phyloP scores from a whole-genome alignment of 2,329 filamentous ascomycete species.

The Calonectria leucothoes region DNA sequence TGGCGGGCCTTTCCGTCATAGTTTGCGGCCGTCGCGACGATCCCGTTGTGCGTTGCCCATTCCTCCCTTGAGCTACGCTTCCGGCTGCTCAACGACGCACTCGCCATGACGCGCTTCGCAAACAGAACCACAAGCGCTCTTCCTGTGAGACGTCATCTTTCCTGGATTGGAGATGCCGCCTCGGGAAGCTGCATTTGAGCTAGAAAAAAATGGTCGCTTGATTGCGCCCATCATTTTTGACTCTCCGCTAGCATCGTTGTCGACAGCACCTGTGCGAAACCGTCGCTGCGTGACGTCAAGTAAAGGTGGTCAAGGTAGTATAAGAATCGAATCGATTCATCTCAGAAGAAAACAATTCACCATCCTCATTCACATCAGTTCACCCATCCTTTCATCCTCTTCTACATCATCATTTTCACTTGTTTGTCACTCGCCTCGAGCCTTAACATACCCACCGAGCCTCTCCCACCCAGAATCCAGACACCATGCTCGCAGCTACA shows the following conservation, averaged over 20 bases:
- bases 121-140: neutral
- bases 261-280: neutral
- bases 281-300: constrained; percentile 13
- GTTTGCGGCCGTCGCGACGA: neutral
- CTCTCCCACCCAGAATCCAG: neutral
- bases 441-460: neutral
- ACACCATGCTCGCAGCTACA: constrained; percentile 18
- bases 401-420: neutral
- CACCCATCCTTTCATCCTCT: neutral
- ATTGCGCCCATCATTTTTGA: neutral
- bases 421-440: neutral
- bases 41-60: neutral
- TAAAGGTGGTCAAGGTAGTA: neutral
- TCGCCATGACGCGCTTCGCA: neutral
- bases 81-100: neutral
- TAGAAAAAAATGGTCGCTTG: neutral
- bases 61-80: constrained; percentile 10
- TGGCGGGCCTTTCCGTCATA: neutral
- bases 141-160: constrained; percentile 2
- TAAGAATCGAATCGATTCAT: neutral
- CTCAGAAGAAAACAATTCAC: no score
- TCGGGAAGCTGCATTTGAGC: constrained; percentile 9
- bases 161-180: neutral
- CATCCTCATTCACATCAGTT: neutral
- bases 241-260: neutral